Evolutionary conservation across 2,329 filamentous ascomycete genomes (phyloP).

Genomic region (Didymella segeticola): DNA sequence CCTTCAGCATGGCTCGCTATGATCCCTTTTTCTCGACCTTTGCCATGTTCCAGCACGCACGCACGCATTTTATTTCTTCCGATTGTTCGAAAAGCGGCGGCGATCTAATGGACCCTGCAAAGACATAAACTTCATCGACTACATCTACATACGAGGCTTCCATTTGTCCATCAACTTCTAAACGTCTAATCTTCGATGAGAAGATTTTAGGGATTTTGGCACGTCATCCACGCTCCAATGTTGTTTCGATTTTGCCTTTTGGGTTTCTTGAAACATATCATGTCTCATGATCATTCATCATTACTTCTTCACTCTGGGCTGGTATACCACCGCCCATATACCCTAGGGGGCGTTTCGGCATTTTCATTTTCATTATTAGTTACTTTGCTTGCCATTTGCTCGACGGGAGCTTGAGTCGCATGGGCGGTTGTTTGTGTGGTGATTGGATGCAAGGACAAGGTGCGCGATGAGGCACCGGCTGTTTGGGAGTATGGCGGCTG

Average conservation of each 20-base stretch:
- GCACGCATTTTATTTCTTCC: constrained; percentile 23
- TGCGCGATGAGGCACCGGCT: constrained; percentile 16
- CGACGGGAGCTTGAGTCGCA: constrained; percentile 12
- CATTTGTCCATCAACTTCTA: constrained; percentile 18
- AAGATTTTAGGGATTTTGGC: constrained; percentile 18
- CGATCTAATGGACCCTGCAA: constrained; percentile 34
- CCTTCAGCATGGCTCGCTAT: constrained; percentile 19
- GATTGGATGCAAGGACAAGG: constrained; percentile 9
- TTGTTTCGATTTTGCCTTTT: constrained; percentile 13
- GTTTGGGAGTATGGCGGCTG: constrained; percentile 17
- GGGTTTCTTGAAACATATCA: constrained; percentile 19
- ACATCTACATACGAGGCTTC: constrained; percentile 12
- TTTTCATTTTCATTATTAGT: too few relatives aligned
- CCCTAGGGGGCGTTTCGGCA: constrained; percentile 22
- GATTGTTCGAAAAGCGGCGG: constrained; percentile 29
- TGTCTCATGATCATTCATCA: constrained; percentile 20
- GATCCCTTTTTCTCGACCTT: constrained; percentile 21
- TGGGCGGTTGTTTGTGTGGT: constrained; percentile 9
- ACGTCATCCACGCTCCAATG: constrained; percentile 14
- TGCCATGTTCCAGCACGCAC: constrained; percentile 23
- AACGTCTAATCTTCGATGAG: constrained; percentile 16
- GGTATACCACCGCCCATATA: constrained; percentile 19
- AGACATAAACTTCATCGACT: constrained; percentile 23
- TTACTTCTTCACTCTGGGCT: constrained; percentile 15
- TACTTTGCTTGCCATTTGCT: constrained; percentile 15